Conservation (phyloP, 345 rosid genomes). For the Pugionium dolabratum region DNA sequence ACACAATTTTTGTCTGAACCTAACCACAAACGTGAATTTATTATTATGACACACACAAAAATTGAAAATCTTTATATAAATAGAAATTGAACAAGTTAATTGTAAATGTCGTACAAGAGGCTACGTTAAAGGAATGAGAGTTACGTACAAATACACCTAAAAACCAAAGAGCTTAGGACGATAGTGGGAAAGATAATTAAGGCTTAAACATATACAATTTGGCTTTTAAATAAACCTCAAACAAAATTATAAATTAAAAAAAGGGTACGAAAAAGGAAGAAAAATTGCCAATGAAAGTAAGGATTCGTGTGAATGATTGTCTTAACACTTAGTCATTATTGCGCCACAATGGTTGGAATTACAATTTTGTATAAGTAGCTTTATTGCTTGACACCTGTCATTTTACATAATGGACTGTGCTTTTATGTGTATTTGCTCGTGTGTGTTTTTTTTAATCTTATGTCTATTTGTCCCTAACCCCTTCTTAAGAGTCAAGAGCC, state of each 20-base stretch:
- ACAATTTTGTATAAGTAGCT: constrained; percentile 43
- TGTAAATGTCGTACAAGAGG: constrained; percentile 7
- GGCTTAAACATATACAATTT: constrained; percentile 13
- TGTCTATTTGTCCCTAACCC: constrained; percentile 28
- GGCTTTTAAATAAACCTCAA: neutral
- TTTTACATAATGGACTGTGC: constrained; percentile 27
- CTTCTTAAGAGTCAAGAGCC: constrained; percentile 36
- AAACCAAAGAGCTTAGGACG: constrained; percentile 18
- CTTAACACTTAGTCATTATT: constrained; percentile 46
- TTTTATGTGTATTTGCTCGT: constrained; percentile 26
- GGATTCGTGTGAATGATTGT: constrained; percentile 51
- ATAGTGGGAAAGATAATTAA: constrained; percentile 43
- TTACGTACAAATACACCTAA: constrained; percentile 33
- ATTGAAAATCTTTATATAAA: neutral
- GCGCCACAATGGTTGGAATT: constrained; percentile 34
- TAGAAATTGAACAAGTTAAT: neutral
- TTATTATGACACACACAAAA: neutral
- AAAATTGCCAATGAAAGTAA: constrained; percentile 49
- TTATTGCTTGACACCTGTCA: constrained; percentile 60
- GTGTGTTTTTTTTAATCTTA: constrained; percentile 7
- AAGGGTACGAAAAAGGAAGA: constrained; percentile 8
- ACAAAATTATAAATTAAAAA: constrained; percentile 34
- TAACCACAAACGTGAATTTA: neutral
- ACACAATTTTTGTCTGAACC: constrained; percentile 3
- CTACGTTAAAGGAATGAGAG: constrained; percentile 23